Conservation (phyloP, 2,329 filamentous ascomycete genomes). For the Lachnellula willkommii region DNA sequence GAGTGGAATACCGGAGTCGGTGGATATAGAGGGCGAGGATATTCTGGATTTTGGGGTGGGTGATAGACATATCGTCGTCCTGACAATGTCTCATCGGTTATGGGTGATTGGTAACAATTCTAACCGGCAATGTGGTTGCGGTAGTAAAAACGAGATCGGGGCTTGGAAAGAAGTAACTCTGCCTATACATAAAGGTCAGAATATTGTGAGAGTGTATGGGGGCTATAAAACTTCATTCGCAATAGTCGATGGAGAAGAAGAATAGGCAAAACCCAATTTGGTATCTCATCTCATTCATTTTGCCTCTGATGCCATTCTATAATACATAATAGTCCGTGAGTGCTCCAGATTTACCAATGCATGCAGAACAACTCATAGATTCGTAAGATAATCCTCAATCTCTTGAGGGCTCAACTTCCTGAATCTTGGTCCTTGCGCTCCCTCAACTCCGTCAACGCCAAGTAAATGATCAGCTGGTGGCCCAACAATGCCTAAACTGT, state of each 20-base stretch:
- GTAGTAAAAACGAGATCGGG: conserved; percentile 8
- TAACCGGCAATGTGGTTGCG: conserved; percentile 55
- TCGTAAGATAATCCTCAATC: conserved; percentile 99
- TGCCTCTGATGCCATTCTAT: conserved; percentile 32
- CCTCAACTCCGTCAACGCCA: conserved; percentile 83
- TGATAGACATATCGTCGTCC: conserved; percentile 51
- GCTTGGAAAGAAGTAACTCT: conserved; percentile 26
- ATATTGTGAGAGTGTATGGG: conserved; percentile 24
- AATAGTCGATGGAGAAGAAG: conserved; percentile 18
- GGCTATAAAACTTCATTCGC: conserved; percentile 31
- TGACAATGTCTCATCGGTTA: conserved; percentile 45
- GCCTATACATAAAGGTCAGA: conserved; percentile 16
- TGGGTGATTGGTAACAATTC: conserved; percentile 52
- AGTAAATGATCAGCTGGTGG: conserved; percentile 89
- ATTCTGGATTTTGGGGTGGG: conserved; percentile 54
- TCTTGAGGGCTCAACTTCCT: conserved; percentile 94
- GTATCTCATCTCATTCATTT: conserved; percentile 29
- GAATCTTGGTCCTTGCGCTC: conserved; percentile 79
- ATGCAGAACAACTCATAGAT: conserved; percentile 56
- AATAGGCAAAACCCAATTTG: conserved; percentile 8
- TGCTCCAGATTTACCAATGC: conserved; percentile 19
- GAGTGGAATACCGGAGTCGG: conserved; percentile 16
- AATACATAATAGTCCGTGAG: conserved; percentile 32
- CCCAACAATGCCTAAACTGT: conserved; percentile 74
- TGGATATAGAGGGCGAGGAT: conserved; percentile 42